phyloP scores from a whole-genome alignment of 2,329 filamentous ascomycete genomes.

The Cladorrhinum sp. region DNA sequence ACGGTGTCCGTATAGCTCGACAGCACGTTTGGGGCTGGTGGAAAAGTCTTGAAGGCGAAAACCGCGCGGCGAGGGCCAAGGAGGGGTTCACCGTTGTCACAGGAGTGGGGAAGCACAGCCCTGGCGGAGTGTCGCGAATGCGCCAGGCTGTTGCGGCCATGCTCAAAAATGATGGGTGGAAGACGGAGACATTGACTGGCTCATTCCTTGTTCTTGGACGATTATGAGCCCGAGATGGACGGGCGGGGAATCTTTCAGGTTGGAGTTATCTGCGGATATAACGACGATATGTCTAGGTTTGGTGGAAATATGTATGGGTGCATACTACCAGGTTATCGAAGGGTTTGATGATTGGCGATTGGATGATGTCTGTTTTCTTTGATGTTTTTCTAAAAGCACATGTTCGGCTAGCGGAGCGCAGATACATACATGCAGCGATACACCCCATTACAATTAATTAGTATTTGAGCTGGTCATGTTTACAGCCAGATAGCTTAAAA shows the following conservation, averaged over 20 bases:
- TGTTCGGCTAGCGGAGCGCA: background rate
- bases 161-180: slow-evolving; percentile 79
- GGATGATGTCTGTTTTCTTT: background rate
- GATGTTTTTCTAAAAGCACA: background rate
- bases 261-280: background rate
- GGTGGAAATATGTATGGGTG: background rate
- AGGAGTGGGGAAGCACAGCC: slow-evolving; percentile 74
- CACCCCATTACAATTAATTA: background rate
- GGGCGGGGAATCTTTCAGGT: background rate
- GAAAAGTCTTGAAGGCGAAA: slow-evolving; percentile 61
- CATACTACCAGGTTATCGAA: background rate
- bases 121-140: slow-evolving; percentile 70
- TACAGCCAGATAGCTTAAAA: background rate
- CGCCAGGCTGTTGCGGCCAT: slow-evolving; percentile 76
- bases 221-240: slow-evolving; percentile 6
- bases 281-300: background rate
- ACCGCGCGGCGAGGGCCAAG: slow-evolving; percentile 44
- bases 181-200: slow-evolving; percentile 68
- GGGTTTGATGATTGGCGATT: background rate
- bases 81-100: slow-evolving; percentile 72
- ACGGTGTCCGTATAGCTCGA: slow-evolving; percentile 75
- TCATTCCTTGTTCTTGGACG: slow-evolving; percentile 66
- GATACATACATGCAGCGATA: background rate
- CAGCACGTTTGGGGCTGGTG: slow-evolving; percentile 72
- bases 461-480: background rate